Percentiles rank a stretch among this genome's conserved stretches.
Evolutionary conservation across 2,329 filamentous ascomycete species (phyloP).

Genomic region (Coniochaeta pulveracea): DNA sequence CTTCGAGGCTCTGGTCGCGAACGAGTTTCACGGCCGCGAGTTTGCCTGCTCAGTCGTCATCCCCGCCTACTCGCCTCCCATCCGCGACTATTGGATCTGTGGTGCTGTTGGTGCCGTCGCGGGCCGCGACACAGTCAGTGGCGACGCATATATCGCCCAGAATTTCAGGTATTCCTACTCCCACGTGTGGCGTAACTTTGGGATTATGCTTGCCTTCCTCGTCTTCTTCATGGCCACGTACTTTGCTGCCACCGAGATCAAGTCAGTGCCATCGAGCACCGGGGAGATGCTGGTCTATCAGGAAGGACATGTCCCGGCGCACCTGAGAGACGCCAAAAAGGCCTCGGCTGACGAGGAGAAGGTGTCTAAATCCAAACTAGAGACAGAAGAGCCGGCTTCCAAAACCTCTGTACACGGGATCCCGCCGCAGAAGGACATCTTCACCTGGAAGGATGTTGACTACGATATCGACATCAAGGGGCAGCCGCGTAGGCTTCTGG

Average conservation of each 20-base stretch:
- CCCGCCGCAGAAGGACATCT: constrained; percentile 43
- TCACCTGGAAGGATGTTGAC: constrained; percentile 69
- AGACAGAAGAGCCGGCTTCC: constrained; percentile 30
- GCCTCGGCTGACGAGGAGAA: no score
- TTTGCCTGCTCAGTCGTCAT: constrained; percentile 43
- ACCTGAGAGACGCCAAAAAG: constrained; percentile 24
- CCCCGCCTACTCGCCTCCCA: constrained; percentile 30
- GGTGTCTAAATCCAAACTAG: constrained; percentile 35
- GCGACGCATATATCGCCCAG: constrained; percentile 46
- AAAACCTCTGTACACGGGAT: constrained; percentile 15
- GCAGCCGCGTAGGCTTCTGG: constrained; percentile 61
- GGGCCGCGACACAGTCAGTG: constrained; percentile 42
- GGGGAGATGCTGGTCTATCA: constrained; percentile 62
- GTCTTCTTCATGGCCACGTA: constrained; percentile 49
- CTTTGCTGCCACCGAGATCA: constrained; percentile 51
- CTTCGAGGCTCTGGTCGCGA: constrained; percentile 61
- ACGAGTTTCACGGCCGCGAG: constrained; percentile 52
- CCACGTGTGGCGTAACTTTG: constrained; percentile 57
- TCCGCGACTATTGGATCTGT: constrained; percentile 39
- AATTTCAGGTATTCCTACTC: constrained; percentile 45
- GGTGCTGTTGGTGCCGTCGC: constrained; percentile 39
- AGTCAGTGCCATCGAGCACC: constrained; percentile 48
- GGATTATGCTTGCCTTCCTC: constrained; percentile 56
- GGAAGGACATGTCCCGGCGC: constrained; percentile 35
- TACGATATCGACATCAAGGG: constrained; percentile 64